phyloP scores from a whole-genome alignment of 495 filamentous ascomycete species.

The Aspergillus homomorphus region DNA sequence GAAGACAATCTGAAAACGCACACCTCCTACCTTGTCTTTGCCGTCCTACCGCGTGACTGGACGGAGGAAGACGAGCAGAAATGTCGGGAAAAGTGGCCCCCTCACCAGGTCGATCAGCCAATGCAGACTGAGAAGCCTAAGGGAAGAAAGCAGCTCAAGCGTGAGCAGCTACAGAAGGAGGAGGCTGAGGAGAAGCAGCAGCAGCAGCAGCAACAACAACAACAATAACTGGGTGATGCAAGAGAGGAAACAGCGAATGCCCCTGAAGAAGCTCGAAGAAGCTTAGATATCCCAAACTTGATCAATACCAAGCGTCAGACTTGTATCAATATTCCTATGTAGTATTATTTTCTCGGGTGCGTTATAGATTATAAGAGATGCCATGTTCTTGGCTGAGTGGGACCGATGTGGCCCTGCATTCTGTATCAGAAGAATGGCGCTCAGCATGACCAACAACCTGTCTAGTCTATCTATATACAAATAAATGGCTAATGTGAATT shows the following conservation, averaged over 20 bases:
- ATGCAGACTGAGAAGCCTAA: constrained; percentile 35
- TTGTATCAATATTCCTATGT: background rate
- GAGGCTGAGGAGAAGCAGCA: constrained; percentile 48
- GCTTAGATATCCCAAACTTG: background rate
- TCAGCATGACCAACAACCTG: background rate
- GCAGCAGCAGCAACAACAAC: constrained; percentile 7
- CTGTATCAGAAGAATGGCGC: background rate
- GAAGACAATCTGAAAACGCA: constrained; percentile 92
- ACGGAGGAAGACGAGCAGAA: constrained; percentile 73
- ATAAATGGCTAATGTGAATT: background rate
- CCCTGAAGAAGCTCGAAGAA: too few species aligned
- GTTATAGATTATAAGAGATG: too few species aligned
- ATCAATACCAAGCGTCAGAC: background rate
- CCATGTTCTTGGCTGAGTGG: too few species aligned
- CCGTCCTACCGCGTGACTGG: constrained; percentile 83
- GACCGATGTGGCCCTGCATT: background rate
- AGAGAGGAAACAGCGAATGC: too few species aligned
- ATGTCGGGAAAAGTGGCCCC: constrained; percentile 59
- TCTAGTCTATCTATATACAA: background rate
- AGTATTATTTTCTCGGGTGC: too few species aligned
- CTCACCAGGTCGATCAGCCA: constrained; percentile 27
- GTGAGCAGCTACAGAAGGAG: constrained; percentile 48
- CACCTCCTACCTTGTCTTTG: constrained; percentile 94
- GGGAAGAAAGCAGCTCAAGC: constrained; percentile 53
- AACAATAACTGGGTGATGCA: background rate